Evolutionary conservation across 208 protist genomes (phyloP).

Genomic region (Acanthamoeba pearcei): DNA sequence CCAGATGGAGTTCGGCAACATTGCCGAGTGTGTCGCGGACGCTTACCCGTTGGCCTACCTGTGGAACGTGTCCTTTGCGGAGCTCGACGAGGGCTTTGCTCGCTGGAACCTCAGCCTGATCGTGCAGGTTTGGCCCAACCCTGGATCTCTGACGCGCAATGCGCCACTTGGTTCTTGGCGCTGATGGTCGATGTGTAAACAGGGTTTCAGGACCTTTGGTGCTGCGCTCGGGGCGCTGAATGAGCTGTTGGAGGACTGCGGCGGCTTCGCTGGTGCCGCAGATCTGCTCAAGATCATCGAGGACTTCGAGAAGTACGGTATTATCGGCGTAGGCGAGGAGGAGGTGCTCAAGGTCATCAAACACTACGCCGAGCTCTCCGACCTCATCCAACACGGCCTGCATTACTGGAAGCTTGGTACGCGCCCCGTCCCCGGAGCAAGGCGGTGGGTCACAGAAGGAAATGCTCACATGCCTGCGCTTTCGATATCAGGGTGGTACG

Average conservation of each 20-base stretch:
- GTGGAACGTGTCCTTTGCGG: conserved; percentile 23
- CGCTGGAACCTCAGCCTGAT: conserved; percentile 46
- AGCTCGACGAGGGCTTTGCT: conserved; percentile 48
- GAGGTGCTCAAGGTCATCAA: conserved; percentile 64
- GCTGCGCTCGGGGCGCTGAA: background rate
- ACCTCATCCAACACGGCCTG: conserved; percentile 2
- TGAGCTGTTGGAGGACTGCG: conserved; percentile 57
- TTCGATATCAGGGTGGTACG: conserved; percentile 18
- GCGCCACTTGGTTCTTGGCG: background rate
- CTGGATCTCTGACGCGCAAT: background rate
- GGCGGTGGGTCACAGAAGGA: background rate
- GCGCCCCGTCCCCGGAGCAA: background rate
- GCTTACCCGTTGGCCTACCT: conserved; percentile 61
- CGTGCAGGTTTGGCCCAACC: background rate
- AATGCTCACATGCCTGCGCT: background rate
- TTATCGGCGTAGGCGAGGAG: conserved; percentile 11
- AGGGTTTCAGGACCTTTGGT: conserved; percentile 40
- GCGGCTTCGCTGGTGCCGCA: background rate
- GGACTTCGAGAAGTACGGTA: conserved; percentile 47
- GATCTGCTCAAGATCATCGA: conserved; percentile 42
- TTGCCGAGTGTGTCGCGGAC: conserved; percentile 42
- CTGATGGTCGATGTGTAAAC: background rate
- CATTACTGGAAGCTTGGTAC: conserved; percentile 65
- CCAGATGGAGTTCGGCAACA: conserved; percentile 59
- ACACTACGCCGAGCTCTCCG: conserved; percentile 42